phyloP scores from a whole-genome alignment of 345 rosid species.

The Gossypium rotundifolium region DNA sequence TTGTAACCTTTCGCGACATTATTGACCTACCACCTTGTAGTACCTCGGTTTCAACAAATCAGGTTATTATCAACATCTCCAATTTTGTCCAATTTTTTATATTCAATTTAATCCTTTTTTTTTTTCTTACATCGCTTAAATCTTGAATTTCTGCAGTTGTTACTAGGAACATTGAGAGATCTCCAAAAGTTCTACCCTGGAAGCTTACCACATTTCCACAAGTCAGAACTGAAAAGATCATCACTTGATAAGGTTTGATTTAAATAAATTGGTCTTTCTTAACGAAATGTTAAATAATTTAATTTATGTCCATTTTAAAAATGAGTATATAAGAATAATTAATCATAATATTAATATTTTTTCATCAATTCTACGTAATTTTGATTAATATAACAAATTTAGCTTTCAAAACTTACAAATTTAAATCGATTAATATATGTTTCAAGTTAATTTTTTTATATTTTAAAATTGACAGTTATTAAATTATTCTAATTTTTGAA shows the following conservation, averaged over 20 bases:
- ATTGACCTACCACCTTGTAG: constrained; percentile 44
- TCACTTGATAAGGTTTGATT: constrained; percentile 2
- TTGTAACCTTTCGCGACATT: constrained; percentile 43
- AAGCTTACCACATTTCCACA: constrained; percentile 24
- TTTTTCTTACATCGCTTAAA: constrained; percentile 2
- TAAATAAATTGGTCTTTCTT: too few relatives aligned
- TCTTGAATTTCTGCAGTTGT: constrained; percentile 31
- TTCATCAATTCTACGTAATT: background rate
- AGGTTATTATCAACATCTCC: constrained; percentile 25
- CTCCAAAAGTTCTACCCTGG: constrained; percentile 48
- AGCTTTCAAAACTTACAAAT: too few relatives aligned
- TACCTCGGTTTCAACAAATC: constrained; percentile 22
- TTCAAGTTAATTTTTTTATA: too few relatives aligned
- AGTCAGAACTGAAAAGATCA: constrained; percentile 26
- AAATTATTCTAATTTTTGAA: too few relatives aligned
- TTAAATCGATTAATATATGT: too few relatives aligned
- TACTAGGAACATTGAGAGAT: constrained; percentile 45
- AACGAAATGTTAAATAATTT: too few relatives aligned
- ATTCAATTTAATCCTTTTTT: background rate
- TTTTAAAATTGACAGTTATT: too few relatives aligned
- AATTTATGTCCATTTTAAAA: too few relatives aligned
- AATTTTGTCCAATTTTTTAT: too few relatives aligned
- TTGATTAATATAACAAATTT: background rate
- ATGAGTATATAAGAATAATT: too few relatives aligned
- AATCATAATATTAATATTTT: too few relatives aligned